Evolutionary conservation across 2,329 filamentous ascomycete genomes (phyloP), one percentile per base, ranked within the genome.

Genomic region (Endocalyx cinctus): DNA sequence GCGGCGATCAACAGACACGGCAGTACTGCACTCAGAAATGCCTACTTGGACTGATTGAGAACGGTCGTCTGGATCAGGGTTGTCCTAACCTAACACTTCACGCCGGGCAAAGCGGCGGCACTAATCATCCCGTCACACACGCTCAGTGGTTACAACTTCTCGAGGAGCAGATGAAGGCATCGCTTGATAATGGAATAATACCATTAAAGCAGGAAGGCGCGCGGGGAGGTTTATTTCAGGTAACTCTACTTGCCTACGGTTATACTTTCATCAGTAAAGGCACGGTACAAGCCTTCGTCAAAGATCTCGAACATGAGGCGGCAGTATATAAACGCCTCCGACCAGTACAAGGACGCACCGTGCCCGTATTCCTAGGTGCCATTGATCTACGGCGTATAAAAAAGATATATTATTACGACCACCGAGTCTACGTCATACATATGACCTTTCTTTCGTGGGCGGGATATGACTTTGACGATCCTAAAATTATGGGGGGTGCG

Each of bases 211-310:
- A 48, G 10, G 38, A 45, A 12, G 60, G 64, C 6, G 43, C 62
- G 0, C 54, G 58, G 7, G 57, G 64, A 10, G 60, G 57, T 3
- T 45, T 69, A 5, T 70, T 70, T 40, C 50, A 55, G 34, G 46
- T 70, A 5, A 63, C 58, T 5, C 52, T 70, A 18, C 43, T 60
- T 15, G 47, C 36, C 4, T 57, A 68, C 39, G 58, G 64, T 36
- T 70, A 70, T 48, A 66, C 57, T 2, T 60, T 70, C 27, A 47
- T 64, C 18, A 48, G 56, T 30, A 71, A 72, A 45, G 59, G 59
- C 17, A 67, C 56, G 2, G 47, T 59, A 3, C 17, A 15, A 14
- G 52, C 34, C 12, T 61, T 60, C 18, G 41, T 58, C 25, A 12
- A 30, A 2, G 49, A 59, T 38, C 57, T 66, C 11, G 27, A 58